Percentiles rank a stretch among this genome's conserved stretches.
phyloP scores from a whole-genome alignment of 805 yeast genomes.

The Wickerhamiella azymoides region DNA sequence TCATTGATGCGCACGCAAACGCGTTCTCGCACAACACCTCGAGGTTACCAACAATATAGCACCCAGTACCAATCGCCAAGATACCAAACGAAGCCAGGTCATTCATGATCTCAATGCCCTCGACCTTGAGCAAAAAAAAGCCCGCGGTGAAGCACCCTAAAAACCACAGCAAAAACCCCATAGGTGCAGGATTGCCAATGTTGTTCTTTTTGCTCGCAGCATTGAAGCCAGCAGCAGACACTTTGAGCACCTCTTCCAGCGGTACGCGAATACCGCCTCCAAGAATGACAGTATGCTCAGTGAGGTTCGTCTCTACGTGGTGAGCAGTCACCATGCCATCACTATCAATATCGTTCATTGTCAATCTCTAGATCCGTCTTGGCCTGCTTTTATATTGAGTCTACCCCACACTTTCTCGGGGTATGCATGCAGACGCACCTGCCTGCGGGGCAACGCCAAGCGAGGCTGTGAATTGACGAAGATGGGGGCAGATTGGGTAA shows the following conservation, averaged over 20 bases:
- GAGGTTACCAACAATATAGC: constrained; percentile 49
- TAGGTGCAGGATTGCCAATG: constrained; percentile 49
- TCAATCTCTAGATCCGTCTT: background rate
- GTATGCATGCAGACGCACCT: constrained; percentile 1
- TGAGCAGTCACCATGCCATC: background rate
- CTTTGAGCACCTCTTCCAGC: constrained; percentile 7
- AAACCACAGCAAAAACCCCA: constrained; percentile 45
- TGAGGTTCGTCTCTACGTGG: background rate
- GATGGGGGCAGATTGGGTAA: too few species aligned
- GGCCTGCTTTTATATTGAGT: background rate
- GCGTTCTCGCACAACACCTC: constrained; percentile 48
- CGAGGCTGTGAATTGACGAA: too few species aligned
- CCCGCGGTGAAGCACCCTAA: constrained; percentile 46
- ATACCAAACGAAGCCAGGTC: constrained; percentile 44
- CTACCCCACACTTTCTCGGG: background rate
- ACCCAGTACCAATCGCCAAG: constrained; percentile 47
- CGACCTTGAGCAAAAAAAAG: constrained; percentile 37
- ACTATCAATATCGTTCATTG: background rate
- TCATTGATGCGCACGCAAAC: constrained; percentile 40
- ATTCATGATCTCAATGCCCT: constrained; percentile 39
- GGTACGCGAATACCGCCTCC: constrained; percentile 8
- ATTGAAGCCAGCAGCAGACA: constrained; percentile 29
- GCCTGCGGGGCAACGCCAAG: too few species aligned
- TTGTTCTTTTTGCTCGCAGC: constrained; percentile 22
- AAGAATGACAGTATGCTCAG: constrained; percentile 1